Conservation (phyloP, 805 yeast genomes). For the Candida suzukii region DNA sequence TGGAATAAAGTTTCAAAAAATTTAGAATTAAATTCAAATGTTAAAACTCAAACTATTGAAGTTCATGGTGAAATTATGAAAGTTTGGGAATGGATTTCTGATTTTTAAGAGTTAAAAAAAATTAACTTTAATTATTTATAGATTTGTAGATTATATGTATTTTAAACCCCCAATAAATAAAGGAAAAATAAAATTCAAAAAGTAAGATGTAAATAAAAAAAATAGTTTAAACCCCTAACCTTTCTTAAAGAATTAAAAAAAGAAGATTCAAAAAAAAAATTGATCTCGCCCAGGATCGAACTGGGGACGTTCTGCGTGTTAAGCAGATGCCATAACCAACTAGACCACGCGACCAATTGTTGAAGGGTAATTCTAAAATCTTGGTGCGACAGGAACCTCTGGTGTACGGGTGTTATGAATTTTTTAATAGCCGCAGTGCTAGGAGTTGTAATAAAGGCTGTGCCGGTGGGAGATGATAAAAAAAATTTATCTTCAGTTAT, state of each 20-base stretch:
- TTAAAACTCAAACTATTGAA: constrained; percentile 57
- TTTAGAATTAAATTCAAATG: constrained; percentile 62
- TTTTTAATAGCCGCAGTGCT: too few relatives aligned
- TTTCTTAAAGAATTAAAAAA: too few relatives aligned
- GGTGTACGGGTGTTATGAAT: too few relatives aligned
- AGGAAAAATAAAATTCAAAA: too few relatives aligned
- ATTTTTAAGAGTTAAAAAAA: constrained; percentile 9
- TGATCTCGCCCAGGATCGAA: constrained; percentile 99
- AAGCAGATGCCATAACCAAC: constrained; percentile 99
- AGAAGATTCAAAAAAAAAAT: too few relatives aligned
- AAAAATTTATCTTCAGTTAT: too few relatives aligned
- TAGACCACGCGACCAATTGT: constrained; percentile 64
- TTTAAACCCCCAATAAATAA: not conserved
- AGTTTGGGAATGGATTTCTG: constrained; percentile 82
- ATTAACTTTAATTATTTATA: not conserved
- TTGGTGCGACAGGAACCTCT: too few relatives aligned
- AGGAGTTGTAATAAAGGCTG: too few relatives aligned
- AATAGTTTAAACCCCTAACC: not conserved
- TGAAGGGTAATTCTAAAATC: too few relatives aligned
- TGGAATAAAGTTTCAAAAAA: constrained; percentile 53
- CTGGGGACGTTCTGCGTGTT: constrained; percentile 99
- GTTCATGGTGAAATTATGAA: constrained; percentile 81
- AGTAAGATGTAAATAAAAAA: not conserved
- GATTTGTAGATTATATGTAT: not conserved
- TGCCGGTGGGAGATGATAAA: too few relatives aligned